Conservation (phyloP, 768 basidiomycete species). For the Cyclocybe aegerita region DNA sequence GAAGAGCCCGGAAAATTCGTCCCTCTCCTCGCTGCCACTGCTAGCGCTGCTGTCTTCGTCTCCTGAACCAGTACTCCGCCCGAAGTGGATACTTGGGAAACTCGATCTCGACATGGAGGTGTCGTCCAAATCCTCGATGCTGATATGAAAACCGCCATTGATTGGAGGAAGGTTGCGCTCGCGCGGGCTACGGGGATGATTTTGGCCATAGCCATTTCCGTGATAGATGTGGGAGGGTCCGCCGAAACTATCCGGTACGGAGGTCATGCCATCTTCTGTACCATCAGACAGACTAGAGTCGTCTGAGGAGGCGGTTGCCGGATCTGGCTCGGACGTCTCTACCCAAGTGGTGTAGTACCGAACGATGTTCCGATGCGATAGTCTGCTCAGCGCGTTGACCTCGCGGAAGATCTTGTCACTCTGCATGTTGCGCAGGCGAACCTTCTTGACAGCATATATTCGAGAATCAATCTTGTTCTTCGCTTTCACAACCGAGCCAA, state of each 20-base stretch:
- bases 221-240: neutral
- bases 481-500: slow-evolving; percentile 95
- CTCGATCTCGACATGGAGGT: slow-evolving; percentile 55
- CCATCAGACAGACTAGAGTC: slow-evolving; percentile 45
- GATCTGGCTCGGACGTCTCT: slow-evolving; percentile 56
- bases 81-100: slow-evolving; percentile 89
- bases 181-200: neutral
- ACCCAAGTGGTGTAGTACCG: slow-evolving; percentile 92
- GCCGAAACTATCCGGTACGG: slow-evolving; percentile 35
- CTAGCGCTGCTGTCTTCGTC: slow-evolving; percentile 22
- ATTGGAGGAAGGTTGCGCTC: slow-evolving; percentile 34
- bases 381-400: slow-evolving; percentile 82
- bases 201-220: slow-evolving; percentile 1
- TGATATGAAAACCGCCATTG: slow-evolving; percentile 61
- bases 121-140: slow-evolving; percentile 63
- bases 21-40: slow-evolving; percentile 45
- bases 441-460: slow-evolving; percentile 91
- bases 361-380: slow-evolving; percentile 89
- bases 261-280: slow-evolving; percentile 45
- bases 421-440: slow-evolving; percentile 74
- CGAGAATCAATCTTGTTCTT: slow-evolving; percentile 83
- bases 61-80: slow-evolving; percentile 32
- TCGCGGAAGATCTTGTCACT: slow-evolving; percentile 92
- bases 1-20: slow-evolving; percentile 34
- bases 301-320: slow-evolving; percentile 45